Base-by-base conservation (phyloP, 2,329 filamentous ascomycete genomes). In the Macrophomina tecta region DNA sequence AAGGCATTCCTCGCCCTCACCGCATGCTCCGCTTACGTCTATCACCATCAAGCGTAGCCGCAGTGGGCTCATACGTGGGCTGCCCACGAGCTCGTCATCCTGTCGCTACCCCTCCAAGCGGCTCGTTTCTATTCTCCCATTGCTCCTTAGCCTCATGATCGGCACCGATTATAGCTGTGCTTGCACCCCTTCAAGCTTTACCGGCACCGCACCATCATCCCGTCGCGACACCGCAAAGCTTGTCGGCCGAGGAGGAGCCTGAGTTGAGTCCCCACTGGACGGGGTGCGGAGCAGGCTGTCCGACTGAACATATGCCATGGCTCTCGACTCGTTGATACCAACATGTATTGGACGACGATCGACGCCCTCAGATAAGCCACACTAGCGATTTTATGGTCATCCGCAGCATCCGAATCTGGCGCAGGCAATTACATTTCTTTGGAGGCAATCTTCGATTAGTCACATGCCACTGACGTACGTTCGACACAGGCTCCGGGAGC, bases 1-100 rank as follows among this genome's bases (percentile, higher is more conserved):
- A 18, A 61, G 56, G 56, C 56, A 61, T 46, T 30, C 38, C 4
- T 34, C 45, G 58, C 30, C 45, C 42, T 62, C 58, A 62, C 42
- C 58, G 58, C 58, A 49, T 62, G 56, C 56, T 53, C 51, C 9
- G 16, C 28, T 46, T 61, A 16, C 42, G 56, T 61, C 42, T 61
- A 38, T 49, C 58, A 38, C 30, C 58, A 49, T 36, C 16, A 45
- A 23, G 45, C 28, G 58, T 36, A 30, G 8, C 40, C 45, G 30
- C 11, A 14, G 30, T 62, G 58, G 28, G 58, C 58, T 49, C 49
- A 32, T 34, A 32, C 49, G 14, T 52, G 49, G 30, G 12, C n/a
- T 12, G 11, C 42, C 42, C 42, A 14, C 42, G 16, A n/a, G 42
- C 42, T 45, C 16, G 30, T 52, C 49, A 34, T 16, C 4, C 28